Base-by-base conservation (phyloP, 805 yeast genomes). In the Teunomyces gatunensis region DNA sequence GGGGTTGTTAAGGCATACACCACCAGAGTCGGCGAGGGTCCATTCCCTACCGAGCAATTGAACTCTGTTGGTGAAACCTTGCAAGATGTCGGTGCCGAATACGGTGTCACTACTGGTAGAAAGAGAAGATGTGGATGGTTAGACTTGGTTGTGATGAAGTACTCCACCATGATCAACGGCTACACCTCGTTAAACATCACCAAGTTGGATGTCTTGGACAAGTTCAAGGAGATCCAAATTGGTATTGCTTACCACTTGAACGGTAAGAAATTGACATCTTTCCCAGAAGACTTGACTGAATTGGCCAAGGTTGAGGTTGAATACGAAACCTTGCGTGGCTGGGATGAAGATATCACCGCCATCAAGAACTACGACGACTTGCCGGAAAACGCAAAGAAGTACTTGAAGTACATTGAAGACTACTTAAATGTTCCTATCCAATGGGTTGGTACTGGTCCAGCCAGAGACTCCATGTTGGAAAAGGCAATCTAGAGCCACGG, bases 61-160 rank as follows among this genome's bases (percentile, higher is more conserved):
- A 90, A 92, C 68, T 83, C 73, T 32, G 81, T 75, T 42, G 99
- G 99, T 63, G 96, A 87, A 60, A 81, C 82, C 55, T 77, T 94
- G 64, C 99, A 94, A 69, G 71, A 77, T 39, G 88, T 94, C 53
- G 99, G 99, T 61, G 96, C 91, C 49, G 99, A 94, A 73, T 88
- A 66, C 61, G 99, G 99, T 71, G 99, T 94, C 58, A 94, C 99
- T 54, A 94, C 99, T 32, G 99, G 99, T 57, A 85, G 99, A 75
- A 90, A 91, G 80, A 87, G 99, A 78, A 85, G 99, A 74, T 94
- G 99, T 70, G 99, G 99, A 48, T 94, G 99, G 99, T 83, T 94
- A 64, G 99, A 94, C 71, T 77, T 94, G 59, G 98, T 94, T 20
- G 97, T 94, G 23, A 75, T 94, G 69, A 88, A 87, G 68, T 92